Conservation (phyloP, 495 filamentous ascomycete genomes). For the Daldinia childiae region DNA sequence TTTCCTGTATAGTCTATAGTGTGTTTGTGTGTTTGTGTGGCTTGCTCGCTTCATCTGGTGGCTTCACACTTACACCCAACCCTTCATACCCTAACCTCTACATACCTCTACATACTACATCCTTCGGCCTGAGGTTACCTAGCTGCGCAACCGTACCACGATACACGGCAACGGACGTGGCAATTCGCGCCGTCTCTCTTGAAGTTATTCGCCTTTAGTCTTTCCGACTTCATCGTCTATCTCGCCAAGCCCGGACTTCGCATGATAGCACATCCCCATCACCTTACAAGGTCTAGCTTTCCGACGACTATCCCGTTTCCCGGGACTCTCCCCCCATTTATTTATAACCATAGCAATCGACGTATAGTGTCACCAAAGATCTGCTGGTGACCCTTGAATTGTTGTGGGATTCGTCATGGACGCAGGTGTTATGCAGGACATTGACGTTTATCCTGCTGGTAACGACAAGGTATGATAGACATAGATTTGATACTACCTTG, state of each 20-base stretch:
- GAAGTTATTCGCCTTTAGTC: slow-evolving; percentile 1
- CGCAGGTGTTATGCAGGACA: slow-evolving; percentile 51
- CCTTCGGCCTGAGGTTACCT: slow-evolving; percentile 24
- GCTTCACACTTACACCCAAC: slow-evolving; percentile 31
- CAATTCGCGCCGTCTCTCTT: slow-evolving; percentile 12
- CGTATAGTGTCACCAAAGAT: slow-evolving; percentile 39
- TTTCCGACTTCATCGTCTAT: slow-evolving; percentile 27
- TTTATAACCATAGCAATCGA: slow-evolving; percentile 32
- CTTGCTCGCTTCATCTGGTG: slow-evolving; percentile 33
- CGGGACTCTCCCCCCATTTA: slow-evolving; percentile 21
- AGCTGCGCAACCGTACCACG: slow-evolving; percentile 30
- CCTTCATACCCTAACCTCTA: no score
- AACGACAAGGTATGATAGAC: slow-evolving; percentile 40
- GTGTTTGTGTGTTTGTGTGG: slow-evolving; percentile 29
- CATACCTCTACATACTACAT: slow-evolving; percentile 10
- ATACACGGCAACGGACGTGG: slow-evolving; percentile 39
- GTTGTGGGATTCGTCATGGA: slow-evolving; percentile 49
- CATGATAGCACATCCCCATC: slow-evolving; percentile 27
- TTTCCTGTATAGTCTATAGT: slow-evolving; percentile 11
- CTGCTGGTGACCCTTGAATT: slow-evolving; percentile 41
- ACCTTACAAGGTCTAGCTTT: slow-evolving; percentile 29
- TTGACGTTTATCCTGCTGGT: slow-evolving; percentile 48
- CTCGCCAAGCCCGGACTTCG: slow-evolving; percentile 36
- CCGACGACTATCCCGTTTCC: slow-evolving; percentile 25
- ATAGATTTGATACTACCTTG: slow-evolving; percentile 21